phyloP scores from a whole-genome alignment of 78 protist species.

The Ministeria vibrans region DNA sequence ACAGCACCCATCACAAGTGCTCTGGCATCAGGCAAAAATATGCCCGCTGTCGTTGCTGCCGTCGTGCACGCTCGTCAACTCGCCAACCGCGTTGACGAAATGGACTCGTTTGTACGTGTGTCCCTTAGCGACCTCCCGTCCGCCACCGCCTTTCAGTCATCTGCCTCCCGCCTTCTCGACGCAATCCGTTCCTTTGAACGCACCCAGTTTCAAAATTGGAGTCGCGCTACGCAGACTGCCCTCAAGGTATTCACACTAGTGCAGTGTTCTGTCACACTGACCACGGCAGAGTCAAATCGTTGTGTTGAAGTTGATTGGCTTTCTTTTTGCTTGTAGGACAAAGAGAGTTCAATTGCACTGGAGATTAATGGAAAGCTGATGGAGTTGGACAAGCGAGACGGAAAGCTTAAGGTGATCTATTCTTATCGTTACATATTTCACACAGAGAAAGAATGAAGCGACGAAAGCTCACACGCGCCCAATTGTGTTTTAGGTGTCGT shows the following conservation, averaged over 20 bases:
- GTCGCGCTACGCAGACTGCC: no score
- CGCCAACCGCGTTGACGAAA: not conserved
- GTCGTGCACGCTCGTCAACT: constrained; percentile 26
- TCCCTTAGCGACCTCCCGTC: constrained; percentile 16
- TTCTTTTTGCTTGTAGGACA: not conserved
- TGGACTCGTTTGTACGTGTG: not conserved
- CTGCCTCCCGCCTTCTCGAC: no score
- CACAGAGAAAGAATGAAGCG: no score
- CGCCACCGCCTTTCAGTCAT: no score
- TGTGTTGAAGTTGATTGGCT: no score
- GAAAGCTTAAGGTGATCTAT: constrained; percentile 55
- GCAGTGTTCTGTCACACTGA: not conserved
- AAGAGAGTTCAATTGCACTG: constrained; percentile 8
- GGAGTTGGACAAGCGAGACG: constrained; percentile 25
- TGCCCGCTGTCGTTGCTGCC: constrained; percentile 15
- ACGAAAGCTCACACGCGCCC: no score
- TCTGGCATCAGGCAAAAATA: constrained; percentile 24
- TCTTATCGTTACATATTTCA: constrained; percentile 57
- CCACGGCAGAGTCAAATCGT: no score
- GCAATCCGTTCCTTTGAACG: no score
- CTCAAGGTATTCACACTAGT: not conserved
- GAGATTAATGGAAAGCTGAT: constrained; percentile 23
- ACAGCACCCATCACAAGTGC: no score
- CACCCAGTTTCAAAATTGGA: no score
- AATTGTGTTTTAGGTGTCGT: no score